Conservation (phyloP, 1,284 basidiomycete species). For the Ganoderma meredithae region DNA sequence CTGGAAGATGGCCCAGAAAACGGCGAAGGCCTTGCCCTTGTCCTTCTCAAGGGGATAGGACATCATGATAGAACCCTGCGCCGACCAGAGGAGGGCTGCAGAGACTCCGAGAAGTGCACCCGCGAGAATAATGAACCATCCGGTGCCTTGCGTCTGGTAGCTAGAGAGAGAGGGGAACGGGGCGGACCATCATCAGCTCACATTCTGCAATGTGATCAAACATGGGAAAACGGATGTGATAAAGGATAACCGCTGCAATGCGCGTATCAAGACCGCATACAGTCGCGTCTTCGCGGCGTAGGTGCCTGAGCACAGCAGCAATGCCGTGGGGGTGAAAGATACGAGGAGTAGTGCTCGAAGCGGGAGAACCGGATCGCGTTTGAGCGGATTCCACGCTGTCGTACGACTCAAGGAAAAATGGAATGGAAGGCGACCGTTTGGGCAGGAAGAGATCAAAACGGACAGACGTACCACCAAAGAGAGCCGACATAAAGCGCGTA, state of each 20-base stretch:
- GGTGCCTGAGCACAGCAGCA: neutral
- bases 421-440: neutral
- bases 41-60: slow-evolving; percentile 64
- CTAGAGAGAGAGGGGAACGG: slow-evolving; percentile 22
- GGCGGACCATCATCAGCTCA: neutral
- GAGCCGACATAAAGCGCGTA: slow-evolving; percentile 59
- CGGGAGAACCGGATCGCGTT: neutral
- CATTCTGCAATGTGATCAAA: neutral
- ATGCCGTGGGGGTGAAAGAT: neutral
- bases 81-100: slow-evolving; percentile 68
- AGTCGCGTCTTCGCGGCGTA: neutral
- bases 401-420: no score
- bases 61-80: slow-evolving; percentile 66
- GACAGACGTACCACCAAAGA: slow-evolving; percentile 45
- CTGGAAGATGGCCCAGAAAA: slow-evolving; percentile 67
- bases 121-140: slow-evolving; percentile 58
- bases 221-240: slow-evolving; percentile 2
- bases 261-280: neutral
- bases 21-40: slow-evolving; percentile 53
- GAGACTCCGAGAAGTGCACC: slow-evolving; percentile 64
- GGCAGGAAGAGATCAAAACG: neutral
- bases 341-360: neutral
- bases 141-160: slow-evolving; percentile 46
- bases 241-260: neutral
- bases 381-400: neutral